Evolutionary conservation across 345 rosid species (phyloP).

Genomic region (Populus ilicifolia): DNA sequence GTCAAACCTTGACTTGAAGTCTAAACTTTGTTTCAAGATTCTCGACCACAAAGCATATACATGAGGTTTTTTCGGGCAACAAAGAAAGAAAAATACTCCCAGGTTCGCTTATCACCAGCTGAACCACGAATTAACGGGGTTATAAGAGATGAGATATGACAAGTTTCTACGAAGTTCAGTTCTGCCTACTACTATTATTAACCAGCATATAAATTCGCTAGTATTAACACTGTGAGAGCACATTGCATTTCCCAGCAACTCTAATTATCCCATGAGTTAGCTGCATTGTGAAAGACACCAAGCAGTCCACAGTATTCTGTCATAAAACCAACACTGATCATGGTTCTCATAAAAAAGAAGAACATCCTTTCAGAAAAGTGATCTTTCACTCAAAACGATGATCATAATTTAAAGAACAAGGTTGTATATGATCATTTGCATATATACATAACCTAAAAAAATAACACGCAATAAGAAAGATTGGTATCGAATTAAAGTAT

Average conservation of each 20-base stretch:
- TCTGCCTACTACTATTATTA: not conserved
- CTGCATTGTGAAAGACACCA: not conserved
- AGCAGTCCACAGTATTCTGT: not conserved
- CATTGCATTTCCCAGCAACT: not conserved
- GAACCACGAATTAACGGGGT: no score
- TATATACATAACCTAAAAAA: not conserved
- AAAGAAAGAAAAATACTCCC: not conserved
- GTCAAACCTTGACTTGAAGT: not conserved
- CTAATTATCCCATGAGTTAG: not conserved
- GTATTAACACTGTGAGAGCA: not conserved
- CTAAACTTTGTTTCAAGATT: not conserved
- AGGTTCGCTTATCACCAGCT: not conserved
- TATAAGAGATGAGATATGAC: not conserved
- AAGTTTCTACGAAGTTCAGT: not conserved
- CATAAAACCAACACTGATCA: not conserved
- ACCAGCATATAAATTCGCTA: not conserved
- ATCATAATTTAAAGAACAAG: not conserved
- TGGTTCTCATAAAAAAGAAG: not conserved
- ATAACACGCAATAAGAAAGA: not conserved
- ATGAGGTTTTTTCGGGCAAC: not conserved
- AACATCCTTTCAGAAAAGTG: not conserved
- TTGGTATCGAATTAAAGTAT: not conserved
- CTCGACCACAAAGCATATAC: not conserved
- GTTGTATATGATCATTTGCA: not conserved
- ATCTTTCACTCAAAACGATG: not conserved